Evolutionary conservation across 768 basidiomycete species (phyloP).

Genomic region (Tulasnella calospora): DNA sequence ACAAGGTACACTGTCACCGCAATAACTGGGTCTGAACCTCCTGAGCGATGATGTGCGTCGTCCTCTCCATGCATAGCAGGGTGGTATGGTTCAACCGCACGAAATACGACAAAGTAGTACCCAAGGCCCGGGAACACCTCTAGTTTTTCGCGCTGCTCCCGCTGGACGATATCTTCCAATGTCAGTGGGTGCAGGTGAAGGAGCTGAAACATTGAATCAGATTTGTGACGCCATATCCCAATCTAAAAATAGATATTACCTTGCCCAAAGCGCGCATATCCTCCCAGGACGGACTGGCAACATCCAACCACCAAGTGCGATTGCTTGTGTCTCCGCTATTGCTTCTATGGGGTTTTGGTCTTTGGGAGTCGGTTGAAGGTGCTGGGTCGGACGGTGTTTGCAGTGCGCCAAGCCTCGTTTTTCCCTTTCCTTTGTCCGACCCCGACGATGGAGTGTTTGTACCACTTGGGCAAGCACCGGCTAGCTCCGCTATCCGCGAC

Average conservation of each 20-base stretch:
- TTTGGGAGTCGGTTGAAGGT: not conserved
- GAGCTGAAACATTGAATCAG: slow-evolving; percentile 44
- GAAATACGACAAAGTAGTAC: slow-evolving; percentile 87
- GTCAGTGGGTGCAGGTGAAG: slow-evolving; percentile 88
- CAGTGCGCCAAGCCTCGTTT: slow-evolving; percentile 5
- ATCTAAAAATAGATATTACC: slow-evolving; percentile 39
- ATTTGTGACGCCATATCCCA: not conserved
- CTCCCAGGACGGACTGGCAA: slow-evolving; percentile 79
- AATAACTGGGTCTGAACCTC: slow-evolving; percentile 45
- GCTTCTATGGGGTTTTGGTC: slow-evolving; percentile 2
- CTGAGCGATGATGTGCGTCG: slow-evolving; percentile 36
- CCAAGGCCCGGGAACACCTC: slow-evolving; percentile 82
- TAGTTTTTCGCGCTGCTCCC: slow-evolving; percentile 87
- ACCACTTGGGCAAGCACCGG: not conserved
- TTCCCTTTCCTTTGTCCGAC: slow-evolving; percentile 45
- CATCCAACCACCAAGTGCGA: slow-evolving; percentile 82
- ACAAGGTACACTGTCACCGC: slow-evolving; percentile 85
- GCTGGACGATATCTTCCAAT: slow-evolving; percentile 86
- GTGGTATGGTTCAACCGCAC: slow-evolving; percentile 57
- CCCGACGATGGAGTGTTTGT: slow-evolving; percentile 19
- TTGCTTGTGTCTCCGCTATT: slow-evolving; percentile 28
- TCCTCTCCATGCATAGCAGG: not conserved
- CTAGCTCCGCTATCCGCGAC: not conserved
- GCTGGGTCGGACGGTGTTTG: not conserved
- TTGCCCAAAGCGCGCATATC: slow-evolving; percentile 83